Base-by-base conservation (phyloP, 768 basidiomycete species). In the Russula olivacea region DNA sequence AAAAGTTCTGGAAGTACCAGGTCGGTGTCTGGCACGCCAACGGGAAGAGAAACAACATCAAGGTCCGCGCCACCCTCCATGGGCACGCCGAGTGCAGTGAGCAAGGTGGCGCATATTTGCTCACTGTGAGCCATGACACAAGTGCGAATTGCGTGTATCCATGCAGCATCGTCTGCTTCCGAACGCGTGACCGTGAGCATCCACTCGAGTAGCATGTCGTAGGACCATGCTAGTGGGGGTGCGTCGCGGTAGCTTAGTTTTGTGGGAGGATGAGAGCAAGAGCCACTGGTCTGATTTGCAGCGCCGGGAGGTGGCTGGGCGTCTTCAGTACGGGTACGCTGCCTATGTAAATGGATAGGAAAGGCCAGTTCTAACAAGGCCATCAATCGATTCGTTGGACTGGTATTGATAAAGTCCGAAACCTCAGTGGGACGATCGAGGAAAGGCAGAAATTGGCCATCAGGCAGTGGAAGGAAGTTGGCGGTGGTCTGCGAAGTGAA, bases 91-190 rank as follows among this genome's bases (percentile, higher is more conserved):
- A 68, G 65, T 21, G 67, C 67, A 38, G 59, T 55, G 48, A 68
- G 65, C 48, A 68, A 43, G 4, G 47, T 63, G 40, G 63, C 65
- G 45, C 65, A 66, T 34, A 68, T 66, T 52, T 68, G 67, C 56
- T 68, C 67, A 25, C 58, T 66, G 59, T 63, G 65, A 34, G 61
- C 61, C 65, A 68, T 66, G 12, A 68, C 67, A 49, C 67, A 68
- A 12, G 55, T 19, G 25, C 67, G 67, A 15, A 68, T 59, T 25
- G 59, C 40, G 41, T 52, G 61, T 57, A 66, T 61, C 65, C 67
- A 68, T 25, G 47, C 30, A n/a, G 56, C 51, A 36, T 68, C 67
- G 14, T 38, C 55, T 40, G 54, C 65, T 57, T 63, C 58, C 4
- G 52, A 54, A 41, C 67, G 65, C 7, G 67, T 32, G 11, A 63